Base-by-base conservation (phyloP, 208 protist genomes). In the Leishmania turanica region DNA sequence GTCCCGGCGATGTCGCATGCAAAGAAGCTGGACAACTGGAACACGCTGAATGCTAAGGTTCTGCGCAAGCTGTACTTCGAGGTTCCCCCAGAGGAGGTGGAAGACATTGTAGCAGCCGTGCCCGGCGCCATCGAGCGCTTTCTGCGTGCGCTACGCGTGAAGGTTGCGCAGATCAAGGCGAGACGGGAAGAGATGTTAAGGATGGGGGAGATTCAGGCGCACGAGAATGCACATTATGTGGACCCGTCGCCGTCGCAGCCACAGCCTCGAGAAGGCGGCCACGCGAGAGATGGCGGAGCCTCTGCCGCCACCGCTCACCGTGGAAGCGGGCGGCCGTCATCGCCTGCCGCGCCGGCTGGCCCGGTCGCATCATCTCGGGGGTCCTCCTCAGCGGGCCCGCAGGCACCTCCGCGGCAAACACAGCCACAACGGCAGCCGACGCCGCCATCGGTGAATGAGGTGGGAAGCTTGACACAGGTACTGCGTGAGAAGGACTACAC, bases 1-100 rank as follows among this genome's bases (percentile, higher is more conserved):
- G 89, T 86, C 2, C 90, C 97, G 0, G 93, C 98, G 13, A 97
- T 97, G 89, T 92, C 91, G 0, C 84, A 87, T 9, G 74, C 78
- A 51, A 94, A 98, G 77, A 99, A 99, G 89, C 64, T 94, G 11
- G 97, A 99, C 80, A 99, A 99, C 89, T 99, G 99, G 99, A 71
- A 96, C 45, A 99, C 98, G 3, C 91, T 99, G 21, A 99, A 99
- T 80, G 83, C 89, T 13, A 96, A 98, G 80, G 98, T 99, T 17
- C 97, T 99, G 76, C 93, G 96, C 72, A 98, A 98, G 82, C 88
- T 99, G 34, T 92, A 96, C 88, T 98, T 99, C 82, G 86, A 90
- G 56, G 90, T 99, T 56, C 88, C 94, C 6, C 76, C 78, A 54
- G 92, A 94, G 76, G 97, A 99, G 77, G 85, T 99, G 53, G 94